phyloP scores from a whole-genome alignment of 1,284 basidiomycete species.

The Cryptococcus jaspeensis region DNA sequence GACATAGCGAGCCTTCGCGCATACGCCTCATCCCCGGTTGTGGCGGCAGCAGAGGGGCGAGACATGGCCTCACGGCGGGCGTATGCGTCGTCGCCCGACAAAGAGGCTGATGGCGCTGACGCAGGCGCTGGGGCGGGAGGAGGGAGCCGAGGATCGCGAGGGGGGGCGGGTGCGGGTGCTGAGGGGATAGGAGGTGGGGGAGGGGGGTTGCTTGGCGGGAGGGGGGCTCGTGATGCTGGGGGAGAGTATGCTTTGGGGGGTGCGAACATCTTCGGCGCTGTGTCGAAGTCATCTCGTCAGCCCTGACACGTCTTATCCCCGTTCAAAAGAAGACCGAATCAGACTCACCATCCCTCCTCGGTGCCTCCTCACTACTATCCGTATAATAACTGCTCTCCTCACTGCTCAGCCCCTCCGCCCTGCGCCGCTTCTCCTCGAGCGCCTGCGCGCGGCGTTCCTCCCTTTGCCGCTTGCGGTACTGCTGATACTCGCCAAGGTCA shows the following conservation, averaged over 20 bases:
- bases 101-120: constrained; percentile 1
- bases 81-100: constrained; percentile 30
- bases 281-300: too few relatives aligned
- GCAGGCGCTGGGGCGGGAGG: constrained; percentile 10
- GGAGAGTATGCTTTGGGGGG: constrained; percentile 43
- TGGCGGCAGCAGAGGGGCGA: constrained; percentile 6
- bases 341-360: constrained; percentile 45
- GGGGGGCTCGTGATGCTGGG: constrained; percentile 13
- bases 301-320: neutral
- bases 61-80: constrained; percentile 35
- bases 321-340: neutral
- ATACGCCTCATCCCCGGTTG: constrained; percentile 45
- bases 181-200: constrained; percentile 7
- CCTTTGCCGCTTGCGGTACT: constrained; percentile 38
- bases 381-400: constrained; percentile 44
- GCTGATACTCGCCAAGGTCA: constrained; percentile 49
- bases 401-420: constrained; percentile 30
- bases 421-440: constrained; percentile 26
- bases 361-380: constrained; percentile 46
- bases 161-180: constrained; percentile 1
- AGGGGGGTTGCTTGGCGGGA: constrained; percentile 2
- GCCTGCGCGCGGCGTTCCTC: constrained; percentile 34
- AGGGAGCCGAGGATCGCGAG: constrained; percentile 2
- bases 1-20: constrained; percentile 37
- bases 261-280: constrained; percentile 48